Percentiles rank a stretch among this genome's conserved stretches.
phyloP scores from a whole-genome alignment of 352 stramenopile genomes.

The Phytophthora agathidicida region DNA sequence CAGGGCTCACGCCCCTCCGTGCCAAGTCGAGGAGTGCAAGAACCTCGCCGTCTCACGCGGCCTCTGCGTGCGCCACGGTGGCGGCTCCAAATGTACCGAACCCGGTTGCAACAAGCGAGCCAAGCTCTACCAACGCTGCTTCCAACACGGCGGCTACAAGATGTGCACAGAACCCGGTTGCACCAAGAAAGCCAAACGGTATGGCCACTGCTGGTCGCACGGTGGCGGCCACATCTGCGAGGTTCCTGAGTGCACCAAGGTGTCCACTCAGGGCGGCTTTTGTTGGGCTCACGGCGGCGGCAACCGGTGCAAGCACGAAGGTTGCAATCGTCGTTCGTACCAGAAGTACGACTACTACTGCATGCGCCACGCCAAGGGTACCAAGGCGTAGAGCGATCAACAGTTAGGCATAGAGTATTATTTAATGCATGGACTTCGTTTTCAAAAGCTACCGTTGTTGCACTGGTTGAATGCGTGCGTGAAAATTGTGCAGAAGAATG shows the following conservation, averaged over 20 bases:
- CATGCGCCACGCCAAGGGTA: slow-evolving; percentile 9
- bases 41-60: slow-evolving; percentile 51
- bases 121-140: too few relatives aligned
- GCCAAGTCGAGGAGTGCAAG: slow-evolving; percentile 53
- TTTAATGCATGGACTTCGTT: slow-evolving; percentile 14
- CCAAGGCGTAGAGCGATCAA: slow-evolving; percentile 5
- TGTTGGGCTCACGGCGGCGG: too few relatives aligned
- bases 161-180: slow-evolving; percentile 53
- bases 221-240: too few relatives aligned
- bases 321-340: too few relatives aligned
- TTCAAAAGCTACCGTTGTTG: neutral
- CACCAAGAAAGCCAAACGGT: slow-evolving; percentile 56
- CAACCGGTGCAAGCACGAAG: too few relatives aligned
- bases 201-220: slow-evolving; percentile 64
- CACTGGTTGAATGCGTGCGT: neutral
- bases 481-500: too few relatives aligned
- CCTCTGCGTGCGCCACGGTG: slow-evolving; percentile 50
- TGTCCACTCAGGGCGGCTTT: too few relatives aligned
- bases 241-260: too few relatives aligned
- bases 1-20: slow-evolving; percentile 47
- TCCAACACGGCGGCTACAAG: slow-evolving; percentile 59
- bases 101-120: slow-evolving; percentile 48
- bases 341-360: too few relatives aligned
- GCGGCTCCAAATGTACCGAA: slow-evolving; percentile 42
- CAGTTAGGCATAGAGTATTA: slow-evolving; percentile 6